A percentile compares a stretch with the other conserved stretches of the same genome.
These are phyloP conservation scores for Silene latifolia DNA, from an alignment of 148 eudicot species.

Conservation along the genomic window DNA sequence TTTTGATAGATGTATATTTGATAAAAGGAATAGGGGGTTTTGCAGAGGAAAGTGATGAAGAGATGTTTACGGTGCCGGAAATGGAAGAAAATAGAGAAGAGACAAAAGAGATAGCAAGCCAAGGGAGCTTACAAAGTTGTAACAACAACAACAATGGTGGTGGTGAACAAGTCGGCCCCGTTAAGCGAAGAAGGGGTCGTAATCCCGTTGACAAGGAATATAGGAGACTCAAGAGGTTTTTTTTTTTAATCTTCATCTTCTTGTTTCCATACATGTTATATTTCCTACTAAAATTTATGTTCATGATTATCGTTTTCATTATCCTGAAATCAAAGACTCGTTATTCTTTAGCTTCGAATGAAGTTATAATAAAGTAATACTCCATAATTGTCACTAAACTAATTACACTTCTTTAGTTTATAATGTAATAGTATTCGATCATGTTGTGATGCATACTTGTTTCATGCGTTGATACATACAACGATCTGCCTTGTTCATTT, in stretches of 20 bases:
- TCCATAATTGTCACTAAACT: too few relatives aligned
- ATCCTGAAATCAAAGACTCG: background rate
- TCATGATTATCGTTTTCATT: too few relatives aligned
- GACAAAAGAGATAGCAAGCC: slow-evolving; percentile 8
- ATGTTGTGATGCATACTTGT: too few relatives aligned
- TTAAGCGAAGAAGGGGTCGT: slow-evolving; percentile 38
- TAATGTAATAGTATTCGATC: too few relatives aligned
- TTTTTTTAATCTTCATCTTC: background rate
- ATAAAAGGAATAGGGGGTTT: background rate
- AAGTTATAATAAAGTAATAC: too few relatives aligned
- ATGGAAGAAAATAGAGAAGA: slow-evolving; percentile 19
- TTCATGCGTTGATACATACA: too few relatives aligned
- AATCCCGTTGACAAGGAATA: slow-evolving; percentile 42
- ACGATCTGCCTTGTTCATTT: too few relatives aligned
- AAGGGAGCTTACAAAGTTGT: slow-evolving; percentile 25
- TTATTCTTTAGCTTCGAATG: background rate
- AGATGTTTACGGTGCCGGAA: slow-evolving; percentile 33
- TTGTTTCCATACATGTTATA: too few relatives aligned
- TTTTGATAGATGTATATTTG: background rate
- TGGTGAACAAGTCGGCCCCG: slow-evolving; percentile 13
- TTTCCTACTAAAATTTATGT: background rate
- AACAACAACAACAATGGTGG: slow-evolving; percentile 6
- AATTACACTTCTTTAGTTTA: too few relatives aligned
- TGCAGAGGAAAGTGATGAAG: slow-evolving; percentile 39
- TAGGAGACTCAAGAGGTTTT: slow-evolving; percentile 39